These are phyloP conservation scores for Chalciporus pseudorubinellus DNA, from an alignment of 768 basidiomycete species.

Conservation along the genomic window DNA sequence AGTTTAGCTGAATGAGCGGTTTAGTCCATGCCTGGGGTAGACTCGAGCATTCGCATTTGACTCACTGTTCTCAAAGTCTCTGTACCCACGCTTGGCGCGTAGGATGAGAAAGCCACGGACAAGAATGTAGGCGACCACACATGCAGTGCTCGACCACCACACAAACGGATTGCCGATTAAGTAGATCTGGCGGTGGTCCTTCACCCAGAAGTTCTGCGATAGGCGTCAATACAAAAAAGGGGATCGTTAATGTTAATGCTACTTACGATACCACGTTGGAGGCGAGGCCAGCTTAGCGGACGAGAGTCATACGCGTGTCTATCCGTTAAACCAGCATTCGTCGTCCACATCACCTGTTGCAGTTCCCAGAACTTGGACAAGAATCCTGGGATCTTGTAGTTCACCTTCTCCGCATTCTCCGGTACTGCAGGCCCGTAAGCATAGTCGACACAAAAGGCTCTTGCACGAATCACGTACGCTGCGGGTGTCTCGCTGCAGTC, in stretches of 20 bases:
- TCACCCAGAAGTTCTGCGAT: slow-evolving; percentile 94
- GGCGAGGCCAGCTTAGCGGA: slow-evolving; percentile 87
- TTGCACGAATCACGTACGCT: slow-evolving; percentile 46
- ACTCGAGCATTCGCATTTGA: too few relatives aligned
- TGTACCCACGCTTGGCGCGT: slow-evolving; percentile 85
- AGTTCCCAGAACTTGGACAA: slow-evolving; percentile 87
- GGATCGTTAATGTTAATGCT: not conserved
- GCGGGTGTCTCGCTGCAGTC: slow-evolving; percentile 66
- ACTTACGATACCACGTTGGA: slow-evolving; percentile 90
- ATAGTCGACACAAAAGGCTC: not conserved
- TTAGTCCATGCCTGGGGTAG: not conserved
- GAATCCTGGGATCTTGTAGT: slow-evolving; percentile 90
- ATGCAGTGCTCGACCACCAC: slow-evolving; percentile 83
- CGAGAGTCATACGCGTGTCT: slow-evolving; percentile 94
- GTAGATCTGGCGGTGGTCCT: slow-evolving; percentile 94
- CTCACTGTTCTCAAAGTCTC: slow-evolving; percentile 91
- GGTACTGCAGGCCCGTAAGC: slow-evolving; percentile 50
- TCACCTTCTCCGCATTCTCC: slow-evolving; percentile 71
- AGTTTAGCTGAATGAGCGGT: slow-evolving; percentile 60
- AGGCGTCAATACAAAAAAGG: slow-evolving; percentile 3
- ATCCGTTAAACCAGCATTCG: slow-evolving; percentile 94
- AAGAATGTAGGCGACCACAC: slow-evolving; percentile 63
- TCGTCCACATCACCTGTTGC: slow-evolving; percentile 95
- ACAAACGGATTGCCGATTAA: slow-evolving; percentile 91
- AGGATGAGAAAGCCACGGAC: slow-evolving; percentile 81